Percentiles rank a stretch among this genome's conserved stretches.
These are phyloP conservation scores for Nemania abortiva DNA, from an alignment of 2,329 filamentous ascomycete species.

Conservation along the genomic window DNA sequence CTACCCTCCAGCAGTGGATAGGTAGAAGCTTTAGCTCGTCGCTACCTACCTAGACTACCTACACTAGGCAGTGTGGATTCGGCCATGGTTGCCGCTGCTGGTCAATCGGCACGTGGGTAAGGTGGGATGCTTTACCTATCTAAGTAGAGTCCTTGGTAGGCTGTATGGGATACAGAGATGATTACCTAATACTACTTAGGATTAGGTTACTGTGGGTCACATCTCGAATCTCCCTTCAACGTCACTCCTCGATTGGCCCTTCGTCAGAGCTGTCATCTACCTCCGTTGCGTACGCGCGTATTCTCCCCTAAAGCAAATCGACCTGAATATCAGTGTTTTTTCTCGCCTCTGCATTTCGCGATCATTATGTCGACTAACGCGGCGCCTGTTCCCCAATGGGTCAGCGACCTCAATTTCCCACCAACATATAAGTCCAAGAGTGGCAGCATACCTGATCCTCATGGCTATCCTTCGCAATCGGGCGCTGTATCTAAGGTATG, in stretches of 20 bases:
- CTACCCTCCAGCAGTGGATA: too few species aligned
- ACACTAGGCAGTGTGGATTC: background rate
- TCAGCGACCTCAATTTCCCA: conserved; percentile 79
- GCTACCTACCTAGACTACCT: background rate
- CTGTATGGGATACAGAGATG: too few species aligned
- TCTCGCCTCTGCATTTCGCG: background rate
- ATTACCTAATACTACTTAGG: conserved; percentile 24
- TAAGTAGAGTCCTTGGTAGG: background rate
- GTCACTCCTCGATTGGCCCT: conserved; percentile 12
- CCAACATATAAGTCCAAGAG: conserved; percentile 75
- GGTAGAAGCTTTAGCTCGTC: background rate
- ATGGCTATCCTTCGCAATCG: conserved; percentile 76
- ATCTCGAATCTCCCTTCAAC: conserved; percentile 24
- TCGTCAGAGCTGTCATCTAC: background rate
- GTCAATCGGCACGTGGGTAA: conserved; percentile 17
- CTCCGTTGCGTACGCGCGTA: background rate
- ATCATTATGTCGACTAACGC: conserved; percentile 44
- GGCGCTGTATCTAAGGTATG: conserved; percentile 68
- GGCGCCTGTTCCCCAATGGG: conserved; percentile 78
- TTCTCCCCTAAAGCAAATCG: background rate
- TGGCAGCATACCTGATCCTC: conserved; percentile 81
- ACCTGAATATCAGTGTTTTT: background rate
- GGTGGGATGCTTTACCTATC: background rate
- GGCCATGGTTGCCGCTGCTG: background rate
- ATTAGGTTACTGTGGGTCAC: conserved; percentile 19